Percentiles rank a stretch among this genome's conserved stretches.
These are phyloP conservation scores for Balansia obtecta DNA, from an alignment of 2,329 filamentous ascomycete genomes.

Conservation along the genomic window DNA sequence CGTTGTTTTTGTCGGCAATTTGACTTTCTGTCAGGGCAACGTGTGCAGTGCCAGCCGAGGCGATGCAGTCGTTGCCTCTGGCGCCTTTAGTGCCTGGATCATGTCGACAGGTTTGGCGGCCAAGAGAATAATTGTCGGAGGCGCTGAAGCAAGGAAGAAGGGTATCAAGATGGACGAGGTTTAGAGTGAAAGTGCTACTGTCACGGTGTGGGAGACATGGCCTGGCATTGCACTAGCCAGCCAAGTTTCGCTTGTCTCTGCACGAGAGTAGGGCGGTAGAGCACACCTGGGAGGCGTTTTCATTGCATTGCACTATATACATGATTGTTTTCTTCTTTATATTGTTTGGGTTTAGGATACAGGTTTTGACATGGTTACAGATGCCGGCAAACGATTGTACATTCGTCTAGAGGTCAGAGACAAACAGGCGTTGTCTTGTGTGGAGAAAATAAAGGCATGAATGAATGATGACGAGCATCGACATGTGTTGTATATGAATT, in stretches of 20 bases:
- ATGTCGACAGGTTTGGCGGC: slow-evolving; percentile 32
- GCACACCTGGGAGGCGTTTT: background rate
- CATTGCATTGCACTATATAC: background rate
- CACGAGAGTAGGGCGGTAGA: slow-evolving; percentile 5
- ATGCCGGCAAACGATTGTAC: background rate
- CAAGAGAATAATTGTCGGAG: slow-evolving; percentile 34
- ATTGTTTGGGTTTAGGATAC: background rate
- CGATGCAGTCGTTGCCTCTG: slow-evolving; percentile 39
- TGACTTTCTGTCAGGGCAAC: slow-evolving; percentile 43
- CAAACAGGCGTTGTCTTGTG: background rate
- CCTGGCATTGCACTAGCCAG: background rate
- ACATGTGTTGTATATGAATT: background rate
- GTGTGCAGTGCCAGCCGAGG: slow-evolving; percentile 45
- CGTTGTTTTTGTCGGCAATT: slow-evolving; percentile 40
- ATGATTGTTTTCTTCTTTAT: background rate
- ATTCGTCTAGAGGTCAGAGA: background rate
- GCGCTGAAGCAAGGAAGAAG: slow-evolving; percentile 19
- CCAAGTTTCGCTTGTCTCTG: background rate
- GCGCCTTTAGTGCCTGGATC: slow-evolving; percentile 41
- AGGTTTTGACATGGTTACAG: background rate
- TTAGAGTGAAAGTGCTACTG: slow-evolving; percentile 4
- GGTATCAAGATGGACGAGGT: slow-evolving; percentile 26
- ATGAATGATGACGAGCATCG: background rate
- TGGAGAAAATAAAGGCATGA: background rate
- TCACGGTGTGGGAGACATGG: too few relatives aligned